Percentiles rank a stretch among this genome's conserved stretches.
phyloP scores from a whole-genome alignment of 2,329 filamentous ascomycete species.

The Aspergillus thermomutatus region DNA sequence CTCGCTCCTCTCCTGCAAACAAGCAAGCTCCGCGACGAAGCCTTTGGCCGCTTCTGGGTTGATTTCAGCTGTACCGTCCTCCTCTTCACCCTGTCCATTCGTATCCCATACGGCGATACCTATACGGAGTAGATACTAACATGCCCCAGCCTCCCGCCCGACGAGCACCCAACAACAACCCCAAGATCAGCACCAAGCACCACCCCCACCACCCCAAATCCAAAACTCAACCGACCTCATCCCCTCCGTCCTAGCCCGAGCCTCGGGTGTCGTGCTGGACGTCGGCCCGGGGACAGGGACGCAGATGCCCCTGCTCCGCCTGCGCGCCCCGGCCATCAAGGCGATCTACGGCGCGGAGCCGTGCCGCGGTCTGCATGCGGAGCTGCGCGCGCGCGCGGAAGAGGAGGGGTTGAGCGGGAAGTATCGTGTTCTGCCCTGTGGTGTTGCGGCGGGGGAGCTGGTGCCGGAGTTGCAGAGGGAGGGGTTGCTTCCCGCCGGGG shows the following conservation, averaged over 20 bases:
- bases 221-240: constrained; percentile 37
- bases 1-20: constrained; percentile 33
- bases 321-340: constrained; percentile 41
- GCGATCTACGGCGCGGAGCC: constrained; percentile 56
- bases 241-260: constrained; percentile 38
- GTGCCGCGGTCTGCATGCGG: constrained; percentile 44
- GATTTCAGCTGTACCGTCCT: constrained; percentile 32
- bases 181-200: constrained; percentile 4
- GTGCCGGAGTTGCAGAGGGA: constrained; percentile 43
- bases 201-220: constrained; percentile 12
- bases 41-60: constrained; percentile 42
- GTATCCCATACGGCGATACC: neutral
- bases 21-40: constrained; percentile 34
- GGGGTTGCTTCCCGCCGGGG: constrained; percentile 32
- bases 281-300: constrained; percentile 53
- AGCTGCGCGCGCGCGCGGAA: constrained; percentile 41
- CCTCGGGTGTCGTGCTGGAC: constrained; percentile 46
- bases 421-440: constrained; percentile 50
- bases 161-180: neutral
- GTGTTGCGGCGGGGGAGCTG: constrained; percentile 47
- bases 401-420: constrained; percentile 43
- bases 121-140: neutral
- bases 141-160: neutral
- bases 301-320: constrained; percentile 48
- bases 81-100: constrained; percentile 1